Evolutionary conservation across 441 rosid genomes (phyloP).

Genomic region (Eruca vesicaria): DNA sequence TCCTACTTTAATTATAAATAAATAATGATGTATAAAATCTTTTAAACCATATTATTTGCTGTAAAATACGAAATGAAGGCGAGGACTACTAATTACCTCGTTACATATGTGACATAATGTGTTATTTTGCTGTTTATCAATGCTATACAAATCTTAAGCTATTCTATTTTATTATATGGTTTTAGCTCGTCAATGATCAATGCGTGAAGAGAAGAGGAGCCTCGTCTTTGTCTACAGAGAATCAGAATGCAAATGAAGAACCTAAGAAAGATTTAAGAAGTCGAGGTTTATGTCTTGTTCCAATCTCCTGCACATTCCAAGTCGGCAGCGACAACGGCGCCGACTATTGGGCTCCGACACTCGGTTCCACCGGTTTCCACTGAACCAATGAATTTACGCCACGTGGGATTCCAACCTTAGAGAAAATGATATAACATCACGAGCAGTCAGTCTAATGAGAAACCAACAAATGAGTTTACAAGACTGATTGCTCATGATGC

Average conservation of each 20-base stretch:
- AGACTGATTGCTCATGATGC: constrained; percentile 99
- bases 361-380: constrained; percentile 41
- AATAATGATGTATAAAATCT: not conserved
- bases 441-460: constrained; percentile 89
- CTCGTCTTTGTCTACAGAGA: constrained; percentile 29
- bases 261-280: constrained; percentile 68
- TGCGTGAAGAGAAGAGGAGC: constrained; percentile 72
- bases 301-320: constrained; percentile 77
- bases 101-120: not conserved
- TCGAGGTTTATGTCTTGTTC: constrained; percentile 92
- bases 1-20: not conserved
- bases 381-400: constrained; percentile 11
- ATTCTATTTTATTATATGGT: constrained; percentile 25
- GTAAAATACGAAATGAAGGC: not conserved
- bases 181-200: constrained; percentile 68
- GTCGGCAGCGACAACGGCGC: constrained; percentile 90
- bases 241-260: constrained; percentile 30
- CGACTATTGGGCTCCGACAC: constrained; percentile 88
- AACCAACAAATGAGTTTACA: constrained; percentile 36
- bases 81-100: not conserved
- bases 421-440: constrained; percentile 81
- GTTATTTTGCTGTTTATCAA: not conserved
- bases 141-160: not conserved
- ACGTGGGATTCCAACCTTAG: constrained; percentile 13
- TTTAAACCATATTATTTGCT: not conserved